Percentiles rank a stretch among this genome's conserved stretches.
Conservation (phyloP, 163 green algal genomes). For the Prototheca wickerhamii region DNA sequence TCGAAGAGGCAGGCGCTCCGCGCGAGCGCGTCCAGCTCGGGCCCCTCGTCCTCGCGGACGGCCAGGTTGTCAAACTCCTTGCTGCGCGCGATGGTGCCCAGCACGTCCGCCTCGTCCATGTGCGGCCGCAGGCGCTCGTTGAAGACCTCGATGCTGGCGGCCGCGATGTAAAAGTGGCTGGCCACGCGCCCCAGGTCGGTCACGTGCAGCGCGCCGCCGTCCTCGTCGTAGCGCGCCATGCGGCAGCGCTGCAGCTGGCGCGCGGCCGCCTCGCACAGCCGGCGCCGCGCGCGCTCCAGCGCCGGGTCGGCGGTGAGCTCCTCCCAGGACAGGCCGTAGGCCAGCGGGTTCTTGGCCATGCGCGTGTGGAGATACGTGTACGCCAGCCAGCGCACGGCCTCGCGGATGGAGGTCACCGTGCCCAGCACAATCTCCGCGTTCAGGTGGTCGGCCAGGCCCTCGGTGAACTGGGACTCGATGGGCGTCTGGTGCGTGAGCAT, state of each 20-base stretch:
- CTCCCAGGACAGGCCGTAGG: slow-evolving; percentile 89
- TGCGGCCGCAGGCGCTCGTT: slow-evolving; percentile 75
- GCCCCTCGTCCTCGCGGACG: slow-evolving; percentile 71
- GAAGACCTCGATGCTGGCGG: slow-evolving; percentile 69
- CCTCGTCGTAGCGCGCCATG: slow-evolving; percentile 80
- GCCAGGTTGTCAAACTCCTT: slow-evolving; percentile 91
- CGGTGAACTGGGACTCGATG: slow-evolving; percentile 89
- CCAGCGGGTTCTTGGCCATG: slow-evolving; percentile 83
- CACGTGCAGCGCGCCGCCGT: slow-evolving; percentile 77
- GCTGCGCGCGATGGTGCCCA: slow-evolving; percentile 69
- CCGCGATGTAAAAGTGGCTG: slow-evolving; percentile 90
- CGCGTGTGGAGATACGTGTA: slow-evolving; percentile 93
- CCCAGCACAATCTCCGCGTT: slow-evolving; percentile 95
- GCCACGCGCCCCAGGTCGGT: slow-evolving; percentile 93
- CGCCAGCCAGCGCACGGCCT: slow-evolving; percentile 75
- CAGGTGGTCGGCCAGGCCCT: slow-evolving; percentile 80
- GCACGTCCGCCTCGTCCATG: slow-evolving; percentile 70
- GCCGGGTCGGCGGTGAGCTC: slow-evolving; percentile 49
- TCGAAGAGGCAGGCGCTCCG: slow-evolving; percentile 51
- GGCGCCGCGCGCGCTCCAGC: slow-evolving; percentile 41
- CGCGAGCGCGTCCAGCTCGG: slow-evolving; percentile 64
- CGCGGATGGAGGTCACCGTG: slow-evolving; percentile 64
- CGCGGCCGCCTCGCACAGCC: slow-evolving; percentile 76
- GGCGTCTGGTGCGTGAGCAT: slow-evolving; percentile 87
- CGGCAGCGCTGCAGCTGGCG: slow-evolving; percentile 43